Evolutionary conservation across 352 stramenopile species (phyloP).

Genomic region (Globisporangium carolinianum): DNA sequence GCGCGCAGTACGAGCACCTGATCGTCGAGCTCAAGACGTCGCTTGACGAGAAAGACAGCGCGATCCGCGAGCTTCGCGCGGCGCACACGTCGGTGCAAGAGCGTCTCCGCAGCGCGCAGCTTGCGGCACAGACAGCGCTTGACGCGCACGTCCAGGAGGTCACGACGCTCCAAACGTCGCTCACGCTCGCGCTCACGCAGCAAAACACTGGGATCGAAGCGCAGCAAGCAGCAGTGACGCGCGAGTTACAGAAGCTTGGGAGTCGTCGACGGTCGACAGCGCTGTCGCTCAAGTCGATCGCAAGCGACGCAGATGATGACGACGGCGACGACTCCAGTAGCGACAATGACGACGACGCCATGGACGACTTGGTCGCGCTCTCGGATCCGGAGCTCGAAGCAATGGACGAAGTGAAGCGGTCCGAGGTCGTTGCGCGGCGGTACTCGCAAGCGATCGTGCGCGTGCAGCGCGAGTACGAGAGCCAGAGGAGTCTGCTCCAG

Average conservation of each 20-base stretch:
- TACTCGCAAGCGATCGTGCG: constrained; percentile 49
- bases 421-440: constrained; percentile 33
- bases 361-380: neutral
- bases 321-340: constrained; percentile 1
- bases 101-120: constrained; percentile 34
- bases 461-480: constrained; percentile 45
- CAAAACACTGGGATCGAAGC: constrained; percentile 51
- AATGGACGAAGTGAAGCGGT: constrained; percentile 32
- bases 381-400: constrained; percentile 12
- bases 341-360: neutral
- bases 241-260: constrained; percentile 33
- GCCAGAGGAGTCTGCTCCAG: constrained; percentile 36
- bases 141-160: constrained; percentile 33
- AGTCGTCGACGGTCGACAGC: constrained; percentile 1
- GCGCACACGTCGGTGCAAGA: constrained; percentile 28
- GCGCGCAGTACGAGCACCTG: constrained; percentile 52
- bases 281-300: constrained; percentile 2
- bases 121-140: constrained; percentile 35
- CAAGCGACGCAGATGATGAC: neutral
- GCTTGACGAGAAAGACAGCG: constrained; percentile 34
- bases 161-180: constrained; percentile 29
- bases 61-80: constrained; percentile 23
- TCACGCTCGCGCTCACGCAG: constrained; percentile 32
- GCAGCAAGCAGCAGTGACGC: constrained; percentile 40
- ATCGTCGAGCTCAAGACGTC: constrained; percentile 61